Evolutionary conservation across 2,329 filamentous ascomycete genomes (phyloP).

Genomic region (Apiospora koreana): DNA sequence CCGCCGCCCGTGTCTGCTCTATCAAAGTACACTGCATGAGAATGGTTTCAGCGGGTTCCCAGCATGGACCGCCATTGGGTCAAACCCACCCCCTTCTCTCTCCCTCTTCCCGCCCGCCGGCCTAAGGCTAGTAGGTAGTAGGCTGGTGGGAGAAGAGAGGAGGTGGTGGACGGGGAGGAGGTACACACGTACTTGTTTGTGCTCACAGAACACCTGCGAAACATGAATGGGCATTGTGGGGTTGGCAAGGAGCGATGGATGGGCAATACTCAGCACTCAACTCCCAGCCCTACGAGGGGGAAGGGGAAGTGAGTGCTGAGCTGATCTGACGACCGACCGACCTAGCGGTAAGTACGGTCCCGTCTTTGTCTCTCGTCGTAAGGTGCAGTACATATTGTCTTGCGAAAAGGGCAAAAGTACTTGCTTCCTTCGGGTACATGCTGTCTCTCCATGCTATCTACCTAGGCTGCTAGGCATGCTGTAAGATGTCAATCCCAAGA

Average conservation of each 20-base stretch:
- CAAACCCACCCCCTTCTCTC: not conserved
- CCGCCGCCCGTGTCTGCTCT: not conserved
- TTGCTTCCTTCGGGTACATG: not conserved
- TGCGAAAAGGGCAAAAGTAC: not conserved
- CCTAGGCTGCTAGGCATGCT: too few species aligned
- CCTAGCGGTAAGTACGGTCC: not conserved
- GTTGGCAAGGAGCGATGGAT: not conserved
- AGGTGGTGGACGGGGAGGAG: not conserved
- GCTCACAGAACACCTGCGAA: not conserved
- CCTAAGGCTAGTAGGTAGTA: not conserved
- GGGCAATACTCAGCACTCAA: not conserved
- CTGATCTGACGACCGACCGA: not conserved
- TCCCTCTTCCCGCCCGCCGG: not conserved
- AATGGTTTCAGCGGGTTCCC: not conserved
- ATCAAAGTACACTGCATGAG: slow-evolving; percentile 7
- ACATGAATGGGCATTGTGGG: not conserved
- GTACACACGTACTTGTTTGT: not conserved
- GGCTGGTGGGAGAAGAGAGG: not conserved
- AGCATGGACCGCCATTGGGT: not conserved
- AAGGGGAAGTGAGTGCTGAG: slow-evolving; percentile 11
- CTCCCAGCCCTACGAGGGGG: slow-evolving; percentile 16
- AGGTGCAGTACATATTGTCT: not conserved
- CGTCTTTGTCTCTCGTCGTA: slow-evolving; percentile 5
- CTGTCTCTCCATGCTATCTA: not conserved
- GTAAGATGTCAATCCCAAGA: slow-evolving; percentile 2